Evolutionary conservation across 768 basidiomycete species (phyloP), one percentile per base, ranked within the genome.

Genomic region (Mycena alexandri): DNA sequence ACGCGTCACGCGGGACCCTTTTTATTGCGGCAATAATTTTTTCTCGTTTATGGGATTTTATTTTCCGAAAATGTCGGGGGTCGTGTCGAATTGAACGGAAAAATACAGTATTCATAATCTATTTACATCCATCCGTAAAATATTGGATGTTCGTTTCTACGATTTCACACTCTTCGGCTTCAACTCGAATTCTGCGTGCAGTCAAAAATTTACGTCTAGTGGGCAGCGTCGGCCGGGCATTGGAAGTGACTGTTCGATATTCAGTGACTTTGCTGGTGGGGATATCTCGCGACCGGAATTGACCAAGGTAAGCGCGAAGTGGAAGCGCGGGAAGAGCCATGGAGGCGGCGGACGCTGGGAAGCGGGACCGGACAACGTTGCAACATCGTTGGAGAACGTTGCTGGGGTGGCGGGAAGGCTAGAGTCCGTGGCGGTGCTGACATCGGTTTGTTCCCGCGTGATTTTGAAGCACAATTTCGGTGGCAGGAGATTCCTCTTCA

Each of bases 241-340:
- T 55, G 36, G 16, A 33, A 13, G 62, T 53, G 19, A 63, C 52
- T 5, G 53, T 63, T 17, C 34, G 52, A 29, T 38, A 55, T 43
- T 19, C 53, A 14, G 2, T 13, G 2, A 41, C 13, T 13, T 24
- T 22, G 22, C 29, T 55, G 21, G 25, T 10, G 19, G 9, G 46
- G 33, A 9, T 5, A 21, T n/a, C 2, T 7, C 17, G 51, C 25
- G 33, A 14, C 11, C 5, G 52, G 38, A 12, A 7, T 4, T 22
- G 36, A 5, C 38, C 52, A 42, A 55, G 53, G 34, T 55, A 56
- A 14, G 62, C 62, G 21, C 62, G 62, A 21, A 29, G 43, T 16
- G 62, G 62, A 24, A 29, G 44, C 16, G 54, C 44, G 21, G 53
- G 53, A 33, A 63, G 53, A 22, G 4, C 38, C 14, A 19, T 13